Evolutionary conservation across 2,329 filamentous ascomycete species (phyloP).

Genomic region (Apiospora phragmitis): DNA sequence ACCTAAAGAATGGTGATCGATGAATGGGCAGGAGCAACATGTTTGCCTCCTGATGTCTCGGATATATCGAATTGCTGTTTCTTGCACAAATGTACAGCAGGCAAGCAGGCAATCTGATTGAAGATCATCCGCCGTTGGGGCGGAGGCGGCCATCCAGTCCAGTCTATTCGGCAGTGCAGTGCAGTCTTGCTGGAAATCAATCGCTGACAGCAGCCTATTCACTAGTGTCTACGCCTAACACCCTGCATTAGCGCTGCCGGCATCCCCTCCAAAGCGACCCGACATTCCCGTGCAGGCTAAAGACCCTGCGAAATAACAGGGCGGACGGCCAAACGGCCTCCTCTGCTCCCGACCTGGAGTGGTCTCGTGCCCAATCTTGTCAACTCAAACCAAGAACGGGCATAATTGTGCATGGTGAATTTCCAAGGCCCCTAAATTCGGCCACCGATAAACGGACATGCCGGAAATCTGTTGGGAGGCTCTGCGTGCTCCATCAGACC

Average conservation of each 20-base stretch:
- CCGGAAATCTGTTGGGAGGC: background rate
- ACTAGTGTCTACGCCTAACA: background rate
- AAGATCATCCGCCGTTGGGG: background rate
- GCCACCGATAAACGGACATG: background rate
- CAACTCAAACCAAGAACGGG: slow-evolving; percentile 2
- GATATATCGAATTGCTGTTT: background rate
- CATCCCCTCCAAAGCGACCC: background rate
- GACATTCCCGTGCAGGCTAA: background rate
- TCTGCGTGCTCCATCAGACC: background rate
- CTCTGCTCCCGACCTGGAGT: background rate
- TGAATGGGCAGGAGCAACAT: background rate
- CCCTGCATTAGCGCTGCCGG: background rate
- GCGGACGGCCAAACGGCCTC: background rate
- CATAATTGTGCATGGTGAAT: background rate
- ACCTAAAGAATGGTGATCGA: background rate
- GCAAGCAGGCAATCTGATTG: background rate
- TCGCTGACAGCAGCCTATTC: background rate
- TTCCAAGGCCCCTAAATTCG: background rate
- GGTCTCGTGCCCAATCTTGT: background rate
- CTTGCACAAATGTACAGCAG: background rate
- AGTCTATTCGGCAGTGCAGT: background rate
- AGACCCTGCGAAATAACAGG: background rate
- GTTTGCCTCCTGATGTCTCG: background rate
- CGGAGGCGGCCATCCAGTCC: background rate
- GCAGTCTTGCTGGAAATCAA: background rate